Evolutionary conservation across 2,329 filamentous ascomycete genomes (phyloP).

Genomic region (Aspergillus tanneri): DNA sequence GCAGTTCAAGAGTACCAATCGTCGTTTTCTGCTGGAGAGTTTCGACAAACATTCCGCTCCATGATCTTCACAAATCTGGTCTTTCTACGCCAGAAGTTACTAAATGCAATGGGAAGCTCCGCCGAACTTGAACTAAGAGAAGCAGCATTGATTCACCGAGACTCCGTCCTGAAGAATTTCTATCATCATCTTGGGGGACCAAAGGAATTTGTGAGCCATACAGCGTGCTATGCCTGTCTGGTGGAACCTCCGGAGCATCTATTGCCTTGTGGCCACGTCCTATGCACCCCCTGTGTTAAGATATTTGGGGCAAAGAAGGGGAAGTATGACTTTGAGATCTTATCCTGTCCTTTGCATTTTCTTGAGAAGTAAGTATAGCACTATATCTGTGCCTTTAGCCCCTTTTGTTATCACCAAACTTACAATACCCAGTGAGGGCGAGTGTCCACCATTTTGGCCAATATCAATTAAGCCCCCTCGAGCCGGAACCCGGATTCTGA

Average conservation of each 20-base stretch:
- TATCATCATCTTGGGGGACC: constrained; percentile 1
- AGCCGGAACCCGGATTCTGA: not conserved
- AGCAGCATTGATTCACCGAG: not conserved
- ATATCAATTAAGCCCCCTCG: not conserved
- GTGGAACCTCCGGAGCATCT: not conserved
- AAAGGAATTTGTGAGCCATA: not conserved
- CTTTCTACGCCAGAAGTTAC: not conserved
- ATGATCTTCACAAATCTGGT: constrained; percentile 2
- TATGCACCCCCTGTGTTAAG: not conserved
- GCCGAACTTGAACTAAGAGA: not conserved
- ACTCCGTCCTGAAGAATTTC: constrained; percentile 1
- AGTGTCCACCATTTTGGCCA: not conserved
- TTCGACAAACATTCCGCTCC: not conserved
- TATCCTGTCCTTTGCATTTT: not conserved
- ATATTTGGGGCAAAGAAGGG: not conserved
- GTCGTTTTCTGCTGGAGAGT: not conserved
- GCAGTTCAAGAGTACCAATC: not conserved
- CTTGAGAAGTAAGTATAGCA: not conserved
- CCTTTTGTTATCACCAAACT: not conserved
- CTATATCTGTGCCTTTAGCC: too few relatives aligned
- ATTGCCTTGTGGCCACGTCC: constrained; percentile 2
- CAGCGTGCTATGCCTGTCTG: constrained; percentile 1
- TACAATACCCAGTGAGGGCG: not conserved
- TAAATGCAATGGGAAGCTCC: not conserved
- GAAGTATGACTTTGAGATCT: not conserved